These are phyloP conservation scores for Neopestalotiopsis sp. DNA, from an alignment of 2,329 filamentous ascomycete genomes.

Conservation along the genomic window DNA sequence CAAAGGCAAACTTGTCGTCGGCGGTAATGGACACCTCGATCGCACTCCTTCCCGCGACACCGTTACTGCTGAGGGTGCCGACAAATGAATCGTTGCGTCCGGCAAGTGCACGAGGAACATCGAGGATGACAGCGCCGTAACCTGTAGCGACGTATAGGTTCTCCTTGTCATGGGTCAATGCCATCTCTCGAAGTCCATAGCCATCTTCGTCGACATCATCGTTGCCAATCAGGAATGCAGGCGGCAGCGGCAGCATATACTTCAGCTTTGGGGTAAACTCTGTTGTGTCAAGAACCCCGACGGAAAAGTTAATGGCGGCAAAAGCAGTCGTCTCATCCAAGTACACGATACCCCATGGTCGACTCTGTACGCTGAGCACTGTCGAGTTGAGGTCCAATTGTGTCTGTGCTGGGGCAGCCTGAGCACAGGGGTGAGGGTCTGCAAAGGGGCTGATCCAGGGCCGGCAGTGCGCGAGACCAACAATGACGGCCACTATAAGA, in stretches of 20 bases:
- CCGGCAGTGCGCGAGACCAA: neutral
- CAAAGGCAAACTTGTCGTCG: slow-evolving; percentile 4
- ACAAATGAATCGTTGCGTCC: slow-evolving; percentile 5
- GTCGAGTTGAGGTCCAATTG: neutral
- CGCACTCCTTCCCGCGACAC: neutral
- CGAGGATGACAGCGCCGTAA: slow-evolving; percentile 5
- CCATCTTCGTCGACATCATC: slow-evolving; percentile 4
- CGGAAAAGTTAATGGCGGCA: slow-evolving; percentile 13
- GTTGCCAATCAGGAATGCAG: neutral
- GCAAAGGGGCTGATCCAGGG: neutral
- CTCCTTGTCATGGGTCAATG: slow-evolving; percentile 1
- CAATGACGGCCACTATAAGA: neutral
- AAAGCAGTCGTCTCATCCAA: slow-evolving; percentile 8
- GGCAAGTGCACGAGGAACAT: neutral
- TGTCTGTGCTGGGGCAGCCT: neutral
- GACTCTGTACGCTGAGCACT: neutral
- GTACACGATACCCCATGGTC: slow-evolving; percentile 10
- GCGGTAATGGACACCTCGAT: slow-evolving; percentile 11
- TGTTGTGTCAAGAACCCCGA: neutral
- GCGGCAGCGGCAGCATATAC: slow-evolving; percentile 1
- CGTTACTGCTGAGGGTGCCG: slow-evolving; percentile 4
- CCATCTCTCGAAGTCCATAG: slow-evolving; percentile 4
- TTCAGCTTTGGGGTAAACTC: slow-evolving; percentile 1
- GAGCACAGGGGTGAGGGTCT: neutral
- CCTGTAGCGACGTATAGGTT: slow-evolving; percentile 10